Percentiles rank a stretch among this genome's conserved stretches.
Evolutionary conservation across 2,329 filamentous ascomycete genomes (phyloP).

Genomic region (Microdochium bolleyi): DNA sequence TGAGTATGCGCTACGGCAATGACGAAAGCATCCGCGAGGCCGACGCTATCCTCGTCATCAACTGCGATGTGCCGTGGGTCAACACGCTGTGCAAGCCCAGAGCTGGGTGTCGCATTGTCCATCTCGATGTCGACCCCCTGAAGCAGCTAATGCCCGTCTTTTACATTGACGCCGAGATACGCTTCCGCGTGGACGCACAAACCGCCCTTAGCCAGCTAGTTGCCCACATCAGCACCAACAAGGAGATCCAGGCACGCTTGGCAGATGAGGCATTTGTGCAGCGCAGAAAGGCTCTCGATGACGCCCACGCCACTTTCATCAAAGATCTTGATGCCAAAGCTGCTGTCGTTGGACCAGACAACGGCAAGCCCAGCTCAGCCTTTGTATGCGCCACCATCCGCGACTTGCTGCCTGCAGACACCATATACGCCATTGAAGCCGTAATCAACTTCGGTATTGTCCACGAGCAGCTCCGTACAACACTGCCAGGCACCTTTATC

Average conservation of each 20-base stretch:
- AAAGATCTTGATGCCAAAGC: slow-evolving; percentile 8
- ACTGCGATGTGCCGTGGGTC: slow-evolving; percentile 66
- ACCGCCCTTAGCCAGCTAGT: slow-evolving; percentile 28
- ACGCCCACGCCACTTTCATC: slow-evolving; percentile 7
- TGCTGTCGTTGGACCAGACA: background rate
- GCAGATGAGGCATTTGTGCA: background rate
- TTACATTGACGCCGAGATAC: slow-evolving; percentile 43
- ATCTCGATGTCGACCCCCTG: slow-evolving; percentile 59
- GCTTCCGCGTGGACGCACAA: slow-evolving; percentile 41
- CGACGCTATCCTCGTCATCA: slow-evolving; percentile 57
- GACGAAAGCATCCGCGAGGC: slow-evolving; percentile 52
- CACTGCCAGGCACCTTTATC: slow-evolving; percentile 64
- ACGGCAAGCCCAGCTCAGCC: background rate
- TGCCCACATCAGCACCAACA: slow-evolving; percentile 7
- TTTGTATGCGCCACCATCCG: background rate
- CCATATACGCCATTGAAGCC: slow-evolving; percentile 70
- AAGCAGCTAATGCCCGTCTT: slow-evolving; percentile 55
- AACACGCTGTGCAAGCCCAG: slow-evolving; percentile 53
- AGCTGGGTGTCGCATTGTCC: slow-evolving; percentile 48
- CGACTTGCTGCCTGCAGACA: slow-evolving; percentile 20
- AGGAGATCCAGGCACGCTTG: background rate
- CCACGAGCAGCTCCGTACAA: slow-evolving; percentile 62
- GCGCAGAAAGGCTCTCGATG: slow-evolving; percentile 2
- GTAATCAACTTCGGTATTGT: slow-evolving; percentile 65
- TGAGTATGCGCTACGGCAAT: slow-evolving; percentile 48